Evolutionary conservation across 352 stramenopile genomes (phyloP).

Genomic region (Pythium apleroticum): DNA sequence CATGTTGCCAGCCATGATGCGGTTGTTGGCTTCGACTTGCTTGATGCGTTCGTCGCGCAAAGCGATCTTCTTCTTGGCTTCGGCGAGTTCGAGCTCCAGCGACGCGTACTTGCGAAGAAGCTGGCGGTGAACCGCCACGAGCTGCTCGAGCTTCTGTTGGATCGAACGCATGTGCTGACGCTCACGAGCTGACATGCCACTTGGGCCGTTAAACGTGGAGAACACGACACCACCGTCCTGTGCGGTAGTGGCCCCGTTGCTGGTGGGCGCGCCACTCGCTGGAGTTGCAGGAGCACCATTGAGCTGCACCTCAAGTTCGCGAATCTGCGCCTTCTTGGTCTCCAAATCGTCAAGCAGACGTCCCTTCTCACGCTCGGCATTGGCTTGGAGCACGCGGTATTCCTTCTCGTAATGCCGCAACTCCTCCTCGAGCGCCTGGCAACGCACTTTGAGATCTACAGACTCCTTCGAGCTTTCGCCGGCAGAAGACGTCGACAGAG

Average conservation of each 20-base stretch:
- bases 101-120: conserved; percentile 90
- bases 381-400: conserved; percentile 54
- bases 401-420: conserved; percentile 72
- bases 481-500: conserved; percentile 22
- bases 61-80: conserved; percentile 88
- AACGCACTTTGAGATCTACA: conserved; percentile 50
- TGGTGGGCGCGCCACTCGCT: background rate
- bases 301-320: conserved; percentile 58
- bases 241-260: background rate
- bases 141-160: conserved; percentile 90
- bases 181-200: conserved; percentile 76
- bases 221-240: conserved; percentile 4
- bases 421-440: conserved; percentile 54
- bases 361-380: conserved; percentile 56
- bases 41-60: conserved; percentile 90
- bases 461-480: conserved; percentile 46
- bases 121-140: conserved; percentile 89
- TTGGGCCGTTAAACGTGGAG: conserved; percentile 31
- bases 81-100: conserved; percentile 83
- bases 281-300: conserved; percentile 31
- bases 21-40: conserved; percentile 87
- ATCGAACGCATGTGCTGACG: conserved; percentile 88
- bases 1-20: conserved; percentile 88
- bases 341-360: conserved; percentile 70
- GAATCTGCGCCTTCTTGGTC: conserved; percentile 60